These are phyloP conservation scores for Jaltomata sinuosa DNA, from an alignment of 257 asterid genomes.

Conservation along the genomic window DNA sequence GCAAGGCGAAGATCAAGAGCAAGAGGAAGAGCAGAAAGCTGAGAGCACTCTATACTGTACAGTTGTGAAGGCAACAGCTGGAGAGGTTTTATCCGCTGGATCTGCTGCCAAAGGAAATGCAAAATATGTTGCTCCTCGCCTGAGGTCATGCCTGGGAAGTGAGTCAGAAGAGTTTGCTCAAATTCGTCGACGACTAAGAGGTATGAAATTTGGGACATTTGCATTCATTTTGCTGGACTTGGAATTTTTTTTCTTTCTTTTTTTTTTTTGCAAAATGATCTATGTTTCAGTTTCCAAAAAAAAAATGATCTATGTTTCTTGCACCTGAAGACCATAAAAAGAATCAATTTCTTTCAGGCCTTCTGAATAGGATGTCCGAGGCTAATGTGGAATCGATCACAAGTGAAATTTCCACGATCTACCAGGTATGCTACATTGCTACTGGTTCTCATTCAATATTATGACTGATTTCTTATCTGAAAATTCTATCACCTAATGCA, in stretches of 20 bases:
- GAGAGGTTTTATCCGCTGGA: slow-evolving; percentile 11
- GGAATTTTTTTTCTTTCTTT: neutral
- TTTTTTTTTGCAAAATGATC: too few species aligned
- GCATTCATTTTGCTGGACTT: slow-evolving; percentile 1
- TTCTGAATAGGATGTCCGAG: slow-evolving; percentile 74
- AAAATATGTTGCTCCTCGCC: slow-evolving; percentile 68
- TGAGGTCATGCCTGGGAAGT: slow-evolving; percentile 37
- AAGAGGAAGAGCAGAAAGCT: slow-evolving; percentile 18
- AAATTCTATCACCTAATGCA: neutral
- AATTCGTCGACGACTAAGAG: slow-evolving; percentile 61
- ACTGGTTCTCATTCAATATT: slow-evolving; percentile 1
- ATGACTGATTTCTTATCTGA: neutral
- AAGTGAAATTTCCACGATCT: slow-evolving; percentile 44
- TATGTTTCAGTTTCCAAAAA: too few species aligned
- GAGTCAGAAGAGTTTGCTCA: slow-evolving; percentile 69
- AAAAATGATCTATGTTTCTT: neutral
- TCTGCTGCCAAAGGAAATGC: slow-evolving; percentile 11
- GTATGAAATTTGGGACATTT: slow-evolving; percentile 19
- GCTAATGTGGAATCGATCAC: slow-evolving; percentile 74
- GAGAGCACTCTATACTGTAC: slow-evolving; percentile 17
- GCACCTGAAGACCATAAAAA: neutral
- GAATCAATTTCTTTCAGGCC: slow-evolving; percentile 45
- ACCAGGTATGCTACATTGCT: slow-evolving; percentile 49
- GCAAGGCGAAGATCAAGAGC: neutral
- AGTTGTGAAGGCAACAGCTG: slow-evolving; percentile 10